phyloP scores from a whole-genome alignment of 257 asterid species.

The Thymus mandschuricus region DNA sequence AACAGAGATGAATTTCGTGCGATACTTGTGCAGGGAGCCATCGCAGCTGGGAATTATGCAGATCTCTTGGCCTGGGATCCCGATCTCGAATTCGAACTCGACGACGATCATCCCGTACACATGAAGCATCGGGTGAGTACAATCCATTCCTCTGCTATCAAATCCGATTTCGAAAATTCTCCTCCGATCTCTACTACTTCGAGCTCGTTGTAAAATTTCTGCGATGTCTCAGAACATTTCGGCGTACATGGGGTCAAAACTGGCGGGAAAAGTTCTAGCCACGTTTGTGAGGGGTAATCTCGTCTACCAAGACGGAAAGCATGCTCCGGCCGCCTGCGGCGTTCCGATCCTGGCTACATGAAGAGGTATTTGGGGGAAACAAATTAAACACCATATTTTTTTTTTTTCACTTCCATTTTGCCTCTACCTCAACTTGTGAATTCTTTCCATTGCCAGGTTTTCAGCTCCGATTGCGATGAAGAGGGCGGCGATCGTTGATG shows the following conservation, averaged over 20 bases:
- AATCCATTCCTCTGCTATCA: too few relatives aligned
- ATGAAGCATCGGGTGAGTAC: conserved; percentile 68
- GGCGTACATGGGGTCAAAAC: conserved; percentile 85
- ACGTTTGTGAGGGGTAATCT: conserved; percentile 83
- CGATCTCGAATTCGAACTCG: conserved; percentile 69
- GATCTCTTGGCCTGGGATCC: conserved; percentile 95
- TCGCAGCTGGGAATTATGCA: conserved; percentile 70
- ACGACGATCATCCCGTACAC: conserved; percentile 58
- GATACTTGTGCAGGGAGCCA: conserved; percentile 63
- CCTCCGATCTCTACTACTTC: too few relatives aligned
- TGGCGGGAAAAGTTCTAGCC: conserved; percentile 71
- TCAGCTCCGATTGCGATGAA: background rate
- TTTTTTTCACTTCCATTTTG: background rate
- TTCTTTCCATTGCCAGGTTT: conserved; percentile 26
- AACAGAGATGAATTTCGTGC: background rate
- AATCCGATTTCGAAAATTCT: too few relatives aligned
- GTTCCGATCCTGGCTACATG: conserved; percentile 55
- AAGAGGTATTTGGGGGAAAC: background rate
- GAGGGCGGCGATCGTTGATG: conserved; percentile 1
- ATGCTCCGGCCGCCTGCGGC: conserved; percentile 82
- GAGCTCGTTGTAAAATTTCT: too few relatives aligned
- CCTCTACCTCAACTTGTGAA: background rate
- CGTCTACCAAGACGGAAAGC: conserved; percentile 66
- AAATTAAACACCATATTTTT: too few relatives aligned
- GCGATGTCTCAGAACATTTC: conserved; percentile 62